Conservation (phyloP, 2,329 filamentous ascomycete genomes). For the Pseudopyricularia cyperi region DNA sequence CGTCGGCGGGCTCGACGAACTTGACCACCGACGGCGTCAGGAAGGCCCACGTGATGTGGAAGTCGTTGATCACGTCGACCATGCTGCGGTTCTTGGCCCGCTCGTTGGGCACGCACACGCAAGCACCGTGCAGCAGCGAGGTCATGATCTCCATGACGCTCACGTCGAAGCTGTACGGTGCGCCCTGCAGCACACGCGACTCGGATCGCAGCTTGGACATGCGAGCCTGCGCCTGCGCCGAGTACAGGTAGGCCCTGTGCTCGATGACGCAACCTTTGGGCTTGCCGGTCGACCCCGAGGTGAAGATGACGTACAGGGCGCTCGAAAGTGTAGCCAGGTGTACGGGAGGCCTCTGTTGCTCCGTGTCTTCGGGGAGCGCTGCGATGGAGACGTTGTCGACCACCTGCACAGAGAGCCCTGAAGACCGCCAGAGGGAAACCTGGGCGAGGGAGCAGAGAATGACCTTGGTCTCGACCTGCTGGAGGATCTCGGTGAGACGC, state of each 20-base stretch:
- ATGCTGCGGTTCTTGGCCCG: neutral
- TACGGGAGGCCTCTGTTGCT: constrained; percentile 32
- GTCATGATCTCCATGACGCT: constrained; percentile 18
- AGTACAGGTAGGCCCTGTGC: neutral
- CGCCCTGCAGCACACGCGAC: neutral
- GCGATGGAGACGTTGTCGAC: neutral
- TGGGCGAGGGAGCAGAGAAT: constrained; percentile 7
- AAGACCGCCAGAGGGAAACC: neutral
- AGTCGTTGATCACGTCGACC: neutral
- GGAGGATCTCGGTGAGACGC: constrained; percentile 5
- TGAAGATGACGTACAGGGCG: constrained; percentile 36
- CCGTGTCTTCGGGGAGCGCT: neutral
- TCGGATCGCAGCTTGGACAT: constrained; percentile 43
- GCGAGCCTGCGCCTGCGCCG: constrained; percentile 26
- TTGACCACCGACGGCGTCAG: neutral
- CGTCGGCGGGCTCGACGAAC: neutral
- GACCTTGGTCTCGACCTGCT: constrained; percentile 2
- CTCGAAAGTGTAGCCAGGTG: constrained; percentile 37
- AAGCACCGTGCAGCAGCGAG: constrained; percentile 19
- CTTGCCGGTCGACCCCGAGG: constrained; percentile 42
- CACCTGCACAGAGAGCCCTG: neutral
- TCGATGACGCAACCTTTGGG: constrained; percentile 30
- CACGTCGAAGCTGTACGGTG: neutral
- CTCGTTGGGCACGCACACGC: neutral
- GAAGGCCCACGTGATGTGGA: neutral